A percentile compares a stretch with the other conserved stretches of the same genome.
Evolutionary conservation across 805 yeast species (phyloP).

Genomic region (Cyberlindnera xylosilytica): DNA sequence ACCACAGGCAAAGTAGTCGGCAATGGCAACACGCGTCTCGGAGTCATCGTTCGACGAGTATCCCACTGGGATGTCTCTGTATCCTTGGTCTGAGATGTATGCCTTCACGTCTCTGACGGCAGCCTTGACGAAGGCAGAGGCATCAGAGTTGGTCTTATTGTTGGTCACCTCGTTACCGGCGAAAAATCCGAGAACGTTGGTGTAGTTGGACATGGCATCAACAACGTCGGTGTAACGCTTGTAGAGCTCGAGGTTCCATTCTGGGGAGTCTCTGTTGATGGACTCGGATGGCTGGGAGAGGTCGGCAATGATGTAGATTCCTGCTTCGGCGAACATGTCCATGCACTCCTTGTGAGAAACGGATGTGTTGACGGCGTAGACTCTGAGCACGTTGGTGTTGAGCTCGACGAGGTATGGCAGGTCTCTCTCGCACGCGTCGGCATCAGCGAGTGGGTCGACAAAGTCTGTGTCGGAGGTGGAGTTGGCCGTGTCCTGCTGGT

Average conservation of each 20-base stretch:
- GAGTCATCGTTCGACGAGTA: conserved; percentile 84
- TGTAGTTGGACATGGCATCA: conserved; percentile 66
- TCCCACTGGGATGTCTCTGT: conserved; percentile 80
- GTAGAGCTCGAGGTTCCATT: conserved; percentile 65
- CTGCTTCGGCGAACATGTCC: conserved; percentile 66
- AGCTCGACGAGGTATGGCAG: conserved; percentile 60
- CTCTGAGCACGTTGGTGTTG: conserved; percentile 67
- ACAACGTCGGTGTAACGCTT: conserved; percentile 72
- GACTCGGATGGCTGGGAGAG: conserved; percentile 72
- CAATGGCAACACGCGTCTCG: conserved; percentile 66
- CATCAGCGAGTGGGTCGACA: conserved; percentile 69
- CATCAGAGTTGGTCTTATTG: conserved; percentile 64
- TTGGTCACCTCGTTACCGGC: conserved; percentile 92
- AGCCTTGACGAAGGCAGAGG: conserved; percentile 87
- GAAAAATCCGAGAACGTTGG: conserved; percentile 81
- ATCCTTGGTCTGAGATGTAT: conserved; percentile 60
- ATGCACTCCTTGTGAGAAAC: conserved; percentile 69
- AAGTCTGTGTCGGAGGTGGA: conserved; percentile 31
- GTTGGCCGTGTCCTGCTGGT: conserved; percentile 62
- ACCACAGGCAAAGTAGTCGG: conserved; percentile 82
- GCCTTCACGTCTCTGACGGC: conserved; percentile 79
- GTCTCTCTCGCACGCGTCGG: conserved; percentile 63
- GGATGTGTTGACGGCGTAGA: conserved; percentile 70
- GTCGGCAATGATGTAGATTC: conserved; percentile 83
- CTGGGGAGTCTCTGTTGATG: conserved; percentile 66